These are phyloP conservation scores for Diaporthe longicolla DNA, from an alignment of 2,329 filamentous ascomycete genomes.

Conservation along the genomic window DNA sequence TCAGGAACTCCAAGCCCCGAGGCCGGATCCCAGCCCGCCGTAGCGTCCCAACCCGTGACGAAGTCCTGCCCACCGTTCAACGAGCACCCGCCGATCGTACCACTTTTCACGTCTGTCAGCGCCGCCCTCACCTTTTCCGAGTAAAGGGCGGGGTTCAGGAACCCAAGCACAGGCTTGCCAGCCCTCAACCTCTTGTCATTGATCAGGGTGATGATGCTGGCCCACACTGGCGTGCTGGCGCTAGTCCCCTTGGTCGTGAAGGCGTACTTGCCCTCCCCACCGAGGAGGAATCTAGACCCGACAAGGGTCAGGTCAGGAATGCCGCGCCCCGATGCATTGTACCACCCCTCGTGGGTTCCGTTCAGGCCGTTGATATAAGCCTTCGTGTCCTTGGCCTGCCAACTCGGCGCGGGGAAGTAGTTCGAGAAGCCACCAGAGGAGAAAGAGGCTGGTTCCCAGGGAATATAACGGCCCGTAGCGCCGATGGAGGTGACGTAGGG, in stretches of 20 bases:
- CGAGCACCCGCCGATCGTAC: conserved; percentile 51
- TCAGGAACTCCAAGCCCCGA: conserved; percentile 45
- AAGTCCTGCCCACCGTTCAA: conserved; percentile 40
- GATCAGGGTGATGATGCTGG: conserved; percentile 70
- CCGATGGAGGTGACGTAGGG: conserved; percentile 56
- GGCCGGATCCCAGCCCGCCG: conserved; percentile 49
- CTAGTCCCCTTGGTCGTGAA: conserved; percentile 61
- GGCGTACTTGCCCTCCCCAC: conserved; percentile 44
- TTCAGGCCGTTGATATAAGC: conserved; percentile 50
- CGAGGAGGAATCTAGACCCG: conserved; percentile 47
- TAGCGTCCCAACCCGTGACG: conserved; percentile 48
- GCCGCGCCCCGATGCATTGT: conserved; percentile 44
- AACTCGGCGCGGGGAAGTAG: conserved; percentile 61
- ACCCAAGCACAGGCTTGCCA: conserved; percentile 58
- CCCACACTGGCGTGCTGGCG: conserved; percentile 70
- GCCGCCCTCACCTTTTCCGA: conserved; percentile 44
- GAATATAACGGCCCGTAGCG: conserved; percentile 42
- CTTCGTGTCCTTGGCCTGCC: conserved; percentile 46
- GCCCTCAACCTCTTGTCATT: conserved; percentile 72
- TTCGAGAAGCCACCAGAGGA: conserved; percentile 60
- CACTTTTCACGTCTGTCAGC: conserved; percentile 49
- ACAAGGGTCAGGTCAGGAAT: conserved; percentile 47
- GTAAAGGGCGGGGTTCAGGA: conserved; percentile 49
- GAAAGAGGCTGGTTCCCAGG: conserved; percentile 41
- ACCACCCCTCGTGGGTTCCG: conserved; percentile 54